A percentile compares a stretch with the other conserved stretches of the same genome.
These are phyloP conservation scores for Syzygium malaccense DNA, from an alignment of 441 rosid genomes.

Conservation along the genomic window DNA sequence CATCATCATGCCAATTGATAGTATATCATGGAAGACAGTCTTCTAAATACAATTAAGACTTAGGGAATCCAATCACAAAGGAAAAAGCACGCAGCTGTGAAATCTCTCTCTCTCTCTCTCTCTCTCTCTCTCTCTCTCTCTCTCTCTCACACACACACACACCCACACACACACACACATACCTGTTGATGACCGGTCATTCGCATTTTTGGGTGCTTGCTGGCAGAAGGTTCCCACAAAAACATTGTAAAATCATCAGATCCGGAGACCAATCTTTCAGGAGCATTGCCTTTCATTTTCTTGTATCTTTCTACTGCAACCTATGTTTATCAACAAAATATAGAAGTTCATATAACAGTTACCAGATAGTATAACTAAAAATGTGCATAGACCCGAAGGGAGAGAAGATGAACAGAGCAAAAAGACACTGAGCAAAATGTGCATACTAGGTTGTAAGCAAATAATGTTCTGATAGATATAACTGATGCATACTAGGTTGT, in stretches of 20 bases:
- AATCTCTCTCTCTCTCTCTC: not conserved
- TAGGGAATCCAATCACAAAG: no score
- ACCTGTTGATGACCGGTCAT: slow-evolving; percentile 99
- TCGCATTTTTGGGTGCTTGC: slow-evolving; percentile 83
- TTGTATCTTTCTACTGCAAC: slow-evolving; percentile 79
- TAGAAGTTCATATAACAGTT: not conserved
- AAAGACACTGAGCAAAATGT: not conserved
- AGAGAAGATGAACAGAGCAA: not conserved
- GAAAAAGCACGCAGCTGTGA: not conserved
- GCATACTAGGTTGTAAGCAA: not conserved
- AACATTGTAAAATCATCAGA: slow-evolving; percentile 98
- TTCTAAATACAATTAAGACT: no score
- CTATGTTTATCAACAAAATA: slow-evolving; percentile 16
- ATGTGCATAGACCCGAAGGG: not conserved
- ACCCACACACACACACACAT: not conserved
- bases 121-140: not conserved
- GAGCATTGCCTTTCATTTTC: slow-evolving; percentile 73
- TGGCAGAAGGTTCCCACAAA: slow-evolving; percentile 92
- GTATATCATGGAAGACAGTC: not conserved
- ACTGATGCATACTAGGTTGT: not conserved
- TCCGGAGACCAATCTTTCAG: slow-evolving; percentile 95
- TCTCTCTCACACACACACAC: not conserved
- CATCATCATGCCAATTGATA: not conserved
- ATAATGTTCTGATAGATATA: not conserved
- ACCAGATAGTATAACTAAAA: not conserved